A percentile compares a stretch with the other conserved stretches of the same genome.
Conservation (phyloP, 2,329 filamentous ascomycete species). For the Plectosphaerella cucumerina region DNA sequence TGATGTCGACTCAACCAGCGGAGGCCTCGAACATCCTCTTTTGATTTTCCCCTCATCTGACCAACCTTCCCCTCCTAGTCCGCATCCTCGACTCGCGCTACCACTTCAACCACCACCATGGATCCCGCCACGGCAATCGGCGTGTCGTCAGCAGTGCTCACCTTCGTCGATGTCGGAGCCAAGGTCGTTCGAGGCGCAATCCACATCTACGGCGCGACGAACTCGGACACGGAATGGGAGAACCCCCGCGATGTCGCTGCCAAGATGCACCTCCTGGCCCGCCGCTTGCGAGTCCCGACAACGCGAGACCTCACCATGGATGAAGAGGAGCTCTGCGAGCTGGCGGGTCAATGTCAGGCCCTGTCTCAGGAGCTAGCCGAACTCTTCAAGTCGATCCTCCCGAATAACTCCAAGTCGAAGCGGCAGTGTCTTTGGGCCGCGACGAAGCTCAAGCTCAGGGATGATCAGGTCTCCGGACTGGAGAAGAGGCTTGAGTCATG, state of each 20-base stretch:
- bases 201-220: slow-evolving; percentile 40
- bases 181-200: slow-evolving; percentile 38
- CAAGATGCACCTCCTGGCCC: neutral
- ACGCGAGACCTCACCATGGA: slow-evolving; percentile 4
- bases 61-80: no score
- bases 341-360: slow-evolving; percentile 6
- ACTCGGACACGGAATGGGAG: slow-evolving; percentile 28
- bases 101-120: slow-evolving; percentile 2
- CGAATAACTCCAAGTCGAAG: slow-evolving; percentile 8
- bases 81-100: no score
- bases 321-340: slow-evolving; percentile 6
- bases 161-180: slow-evolving; percentile 37
- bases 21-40: no score
- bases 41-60: no score
- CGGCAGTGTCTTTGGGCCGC: slow-evolving; percentile 9
- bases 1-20: no score
- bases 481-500: slow-evolving; percentile 8
- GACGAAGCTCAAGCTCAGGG: slow-evolving; percentile 6
- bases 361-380: slow-evolving; percentile 4
- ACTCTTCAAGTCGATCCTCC: slow-evolving; percentile 8
- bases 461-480: slow-evolving; percentile 7
- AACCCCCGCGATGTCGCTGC: slow-evolving; percentile 1
- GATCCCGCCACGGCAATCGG: slow-evolving; percentile 29
- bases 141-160: slow-evolving; percentile 37
- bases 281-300: neutral